Conservation (phyloP, 1,284 basidiomycete genomes). For the Malassezia vespertilionis region DNA sequence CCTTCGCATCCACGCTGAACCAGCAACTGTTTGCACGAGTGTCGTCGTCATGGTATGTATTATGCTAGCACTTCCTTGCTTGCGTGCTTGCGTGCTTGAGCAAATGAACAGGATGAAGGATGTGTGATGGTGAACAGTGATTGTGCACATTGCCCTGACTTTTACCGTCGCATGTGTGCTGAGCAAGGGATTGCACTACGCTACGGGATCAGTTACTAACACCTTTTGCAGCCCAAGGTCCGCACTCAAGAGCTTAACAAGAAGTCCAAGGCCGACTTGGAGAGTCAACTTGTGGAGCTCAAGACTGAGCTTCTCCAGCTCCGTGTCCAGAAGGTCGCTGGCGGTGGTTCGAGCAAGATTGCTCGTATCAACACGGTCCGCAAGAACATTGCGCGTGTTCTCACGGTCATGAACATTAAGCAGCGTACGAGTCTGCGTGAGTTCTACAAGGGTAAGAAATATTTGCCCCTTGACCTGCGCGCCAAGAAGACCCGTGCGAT, state of each 20-base stretch:
- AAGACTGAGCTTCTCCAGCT: slow-evolving; percentile 82
- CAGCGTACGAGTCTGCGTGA: slow-evolving; percentile 90
- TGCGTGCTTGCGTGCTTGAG: too few species aligned
- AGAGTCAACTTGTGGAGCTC: slow-evolving; percentile 86
- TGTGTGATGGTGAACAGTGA: too few species aligned
- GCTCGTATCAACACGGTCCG: slow-evolving; percentile 93
- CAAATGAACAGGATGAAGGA: too few species aligned
- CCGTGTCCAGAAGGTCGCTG: slow-evolving; percentile 96
- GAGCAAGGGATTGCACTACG: too few species aligned
- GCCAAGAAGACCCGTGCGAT: slow-evolving; percentile 98
- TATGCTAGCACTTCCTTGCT: too few species aligned
- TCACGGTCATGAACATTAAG: slow-evolving; percentile 98
- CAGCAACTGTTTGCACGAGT: slow-evolving; percentile 6
- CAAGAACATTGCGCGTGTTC: slow-evolving; percentile 95
- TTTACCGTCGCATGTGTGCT: too few species aligned
- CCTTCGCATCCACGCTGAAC: background rate
- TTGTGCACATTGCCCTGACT: too few species aligned
- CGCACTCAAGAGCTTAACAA: slow-evolving; percentile 97
- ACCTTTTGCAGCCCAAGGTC: slow-evolving; percentile 54
- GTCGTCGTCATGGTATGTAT: slow-evolving; percentile 17
- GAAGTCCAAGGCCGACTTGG: slow-evolving; percentile 97
- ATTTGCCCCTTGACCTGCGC: slow-evolving; percentile 91
- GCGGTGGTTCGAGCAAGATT: slow-evolving; percentile 88
- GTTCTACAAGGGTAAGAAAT: slow-evolving; percentile 96
- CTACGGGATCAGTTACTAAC: too few species aligned